Conservation (phyloP, 2,329 filamentous ascomycete species). For the Reticulascus tulasneorum region DNA sequence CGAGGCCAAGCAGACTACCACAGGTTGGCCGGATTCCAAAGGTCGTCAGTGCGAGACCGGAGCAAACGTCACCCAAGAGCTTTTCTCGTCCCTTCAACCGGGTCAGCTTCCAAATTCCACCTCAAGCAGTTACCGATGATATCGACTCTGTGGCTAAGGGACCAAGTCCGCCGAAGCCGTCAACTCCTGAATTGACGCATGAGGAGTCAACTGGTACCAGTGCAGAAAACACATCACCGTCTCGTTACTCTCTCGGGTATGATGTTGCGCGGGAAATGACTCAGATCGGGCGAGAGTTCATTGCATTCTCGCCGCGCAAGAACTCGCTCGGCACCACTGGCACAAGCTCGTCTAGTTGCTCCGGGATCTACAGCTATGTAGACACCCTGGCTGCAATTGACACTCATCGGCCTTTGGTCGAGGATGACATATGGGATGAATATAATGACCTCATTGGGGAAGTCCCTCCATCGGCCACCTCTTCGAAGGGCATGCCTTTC, state of each 20-base stretch:
- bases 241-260: constrained; percentile 24
- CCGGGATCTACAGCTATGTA: constrained; percentile 55
- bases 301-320: constrained; percentile 70
- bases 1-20: constrained; percentile 60
- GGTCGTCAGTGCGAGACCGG: constrained; percentile 66
- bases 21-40: constrained; percentile 84
- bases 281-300: constrained; percentile 55
- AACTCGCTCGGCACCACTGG: constrained; percentile 57
- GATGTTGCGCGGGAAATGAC: constrained; percentile 25
- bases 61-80: constrained; percentile 68
- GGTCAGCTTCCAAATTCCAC: constrained; percentile 40
- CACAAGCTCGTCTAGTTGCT: constrained; percentile 58
- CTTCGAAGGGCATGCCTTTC: constrained; percentile 54
- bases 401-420: constrained; percentile 57
- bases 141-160: constrained; percentile 37
- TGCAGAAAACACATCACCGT: constrained; percentile 24
- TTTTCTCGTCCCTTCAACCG: constrained; percentile 80
- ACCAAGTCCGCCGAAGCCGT: constrained; percentile 37
- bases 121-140: constrained; percentile 21
- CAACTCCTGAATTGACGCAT: constrained; percentile 33
- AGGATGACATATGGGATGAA: constrained; percentile 93
- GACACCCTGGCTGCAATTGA: constrained; percentile 62
- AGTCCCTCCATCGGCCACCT: constrained; percentile 47
- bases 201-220: constrained; percentile 30
- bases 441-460: constrained; percentile 86